phyloP scores from a whole-genome alignment of 2,329 filamentous ascomycete species.

The Hymenoscyphus fructigenus region DNA sequence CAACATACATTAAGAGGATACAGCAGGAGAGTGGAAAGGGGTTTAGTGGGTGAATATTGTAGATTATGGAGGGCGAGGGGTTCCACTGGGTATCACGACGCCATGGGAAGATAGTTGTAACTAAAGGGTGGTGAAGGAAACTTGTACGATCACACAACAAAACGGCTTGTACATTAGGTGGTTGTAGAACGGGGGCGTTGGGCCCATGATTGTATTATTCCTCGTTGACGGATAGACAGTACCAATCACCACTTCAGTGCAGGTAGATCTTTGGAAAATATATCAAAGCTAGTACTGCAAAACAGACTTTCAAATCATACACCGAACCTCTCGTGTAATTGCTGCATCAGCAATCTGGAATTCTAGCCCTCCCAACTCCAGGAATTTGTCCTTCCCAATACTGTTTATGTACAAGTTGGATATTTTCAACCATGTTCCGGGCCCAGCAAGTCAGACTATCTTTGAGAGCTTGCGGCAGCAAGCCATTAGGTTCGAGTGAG shows the following conservation, averaged over 20 bases:
- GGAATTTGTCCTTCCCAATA: background rate
- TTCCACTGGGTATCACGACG: background rate
- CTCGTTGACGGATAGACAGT: background rate
- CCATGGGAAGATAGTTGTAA: background rate
- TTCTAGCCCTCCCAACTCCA: background rate
- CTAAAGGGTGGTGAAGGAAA: background rate
- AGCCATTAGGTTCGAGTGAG: background rate
- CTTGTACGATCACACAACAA: constrained; percentile 11
- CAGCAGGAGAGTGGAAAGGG: constrained; percentile 32
- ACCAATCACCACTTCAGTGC: constrained; percentile 5
- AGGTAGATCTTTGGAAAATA: background rate
- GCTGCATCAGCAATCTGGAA: background rate
- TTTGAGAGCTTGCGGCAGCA: background rate
- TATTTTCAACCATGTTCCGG: too few species aligned
- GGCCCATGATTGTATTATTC: background rate
- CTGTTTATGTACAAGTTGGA: too few species aligned
- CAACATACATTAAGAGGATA: constrained; percentile 57
- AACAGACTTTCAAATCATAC: background rate
- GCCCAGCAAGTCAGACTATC: too few species aligned
- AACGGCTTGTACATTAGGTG: constrained; percentile 8
- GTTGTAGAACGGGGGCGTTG: background rate
- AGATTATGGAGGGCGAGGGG: constrained; percentile 6
- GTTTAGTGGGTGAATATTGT: constrained; percentile 29
- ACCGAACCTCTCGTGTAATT: background rate
- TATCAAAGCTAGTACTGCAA: background rate